A percentile compares a stretch with the other conserved stretches of the same genome.
phyloP scores from a whole-genome alignment of 2,329 filamentous ascomycete genomes.

The Fusarium pseudograminearum region DNA sequence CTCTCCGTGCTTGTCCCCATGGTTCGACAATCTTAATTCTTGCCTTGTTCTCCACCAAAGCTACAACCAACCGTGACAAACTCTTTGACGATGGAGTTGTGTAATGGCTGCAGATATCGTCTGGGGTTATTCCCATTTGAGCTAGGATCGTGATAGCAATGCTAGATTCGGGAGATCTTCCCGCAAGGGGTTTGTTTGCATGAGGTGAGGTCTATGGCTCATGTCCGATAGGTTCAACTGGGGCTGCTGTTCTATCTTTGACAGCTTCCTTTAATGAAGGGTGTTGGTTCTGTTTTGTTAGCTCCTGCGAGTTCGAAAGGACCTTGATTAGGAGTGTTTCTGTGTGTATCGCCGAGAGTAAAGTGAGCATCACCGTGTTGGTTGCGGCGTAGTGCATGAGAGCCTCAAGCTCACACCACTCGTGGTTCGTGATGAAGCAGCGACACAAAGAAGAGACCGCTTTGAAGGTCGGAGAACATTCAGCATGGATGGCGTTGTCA shows the following conservation, averaged over 20 bases:
- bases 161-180: slow-evolving; percentile 36
- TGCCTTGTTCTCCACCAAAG: slow-evolving; percentile 2
- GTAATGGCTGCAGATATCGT: slow-evolving; percentile 20
- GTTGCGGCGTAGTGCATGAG: slow-evolving; percentile 2
- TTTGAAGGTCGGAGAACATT: background rate
- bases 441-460: background rate
- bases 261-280: background rate
- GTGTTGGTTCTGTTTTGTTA: background rate
- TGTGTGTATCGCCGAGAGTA: background rate
- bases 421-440: background rate
- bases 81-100: slow-evolving; percentile 30
- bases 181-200: slow-evolving; percentile 23
- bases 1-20: slow-evolving; percentile 31
- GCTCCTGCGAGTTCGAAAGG: background rate
- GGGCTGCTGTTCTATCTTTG: background rate
- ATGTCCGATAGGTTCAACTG: slow-evolving; percentile 11
- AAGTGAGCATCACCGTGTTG: background rate
- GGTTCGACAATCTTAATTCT: slow-evolving; percentile 42
- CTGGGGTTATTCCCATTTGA: background rate
- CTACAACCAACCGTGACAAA: slow-evolving; percentile 24
- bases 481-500: background rate
- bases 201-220: slow-evolving; percentile 10
- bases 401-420: slow-evolving; percentile 16
- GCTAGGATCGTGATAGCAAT: slow-evolving; percentile 25
- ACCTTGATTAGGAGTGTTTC: background rate